Evolutionary conservation across 179 eudicot species (phyloP), one percentile per base, ranked within the genome.

Genomic region (Heliamphora pulchella): DNA sequence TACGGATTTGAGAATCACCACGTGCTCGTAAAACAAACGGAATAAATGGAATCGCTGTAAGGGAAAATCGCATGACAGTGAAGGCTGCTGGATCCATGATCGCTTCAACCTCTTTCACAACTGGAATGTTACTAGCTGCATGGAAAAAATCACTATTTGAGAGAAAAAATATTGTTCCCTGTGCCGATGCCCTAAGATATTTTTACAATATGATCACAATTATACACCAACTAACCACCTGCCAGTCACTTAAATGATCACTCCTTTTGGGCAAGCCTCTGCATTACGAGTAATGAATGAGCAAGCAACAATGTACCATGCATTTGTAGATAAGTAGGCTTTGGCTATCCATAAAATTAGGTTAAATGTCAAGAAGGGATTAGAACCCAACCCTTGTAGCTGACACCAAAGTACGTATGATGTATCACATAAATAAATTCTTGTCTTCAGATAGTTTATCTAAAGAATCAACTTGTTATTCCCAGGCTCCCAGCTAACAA

Each of bases 51-150:
- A 92, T 78, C 4, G 91, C 89, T 51, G 92, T 75, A 54, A 85
- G 71, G 48, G 69, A 78, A 85, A 91, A 92, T 80, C 94, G 84
- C 41, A 88, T 81, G 22, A 81, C 90, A 78, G 87, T 85, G 85
- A 92, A 92, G 59, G 89, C 77, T 31, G 90, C 91, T 13, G 94
- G 97, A 77, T 91, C 94, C 81, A 86, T 80, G 57, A 83, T 58
- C 46, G 88, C 89, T 78, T 90, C 91, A 62, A 88, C 90, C 83
- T 92, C 94, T 83, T 92, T 92, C 47, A 92, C 77, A 9, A 92
- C 89, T 2, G 97, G 91, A 82, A 92, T 90, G 79, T 89, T 74
- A 80, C 92, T 89, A 53, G 97, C 97, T 92, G 84, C 80, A 81
- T 55, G 4, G 43, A 17, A 80, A 14, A n/a, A 62, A 59, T 90